These are phyloP conservation scores for Saksenaea vasiformis DNA, from an alignment of 371 early-diverging fungal genomes.

Conservation along the genomic window DNA sequence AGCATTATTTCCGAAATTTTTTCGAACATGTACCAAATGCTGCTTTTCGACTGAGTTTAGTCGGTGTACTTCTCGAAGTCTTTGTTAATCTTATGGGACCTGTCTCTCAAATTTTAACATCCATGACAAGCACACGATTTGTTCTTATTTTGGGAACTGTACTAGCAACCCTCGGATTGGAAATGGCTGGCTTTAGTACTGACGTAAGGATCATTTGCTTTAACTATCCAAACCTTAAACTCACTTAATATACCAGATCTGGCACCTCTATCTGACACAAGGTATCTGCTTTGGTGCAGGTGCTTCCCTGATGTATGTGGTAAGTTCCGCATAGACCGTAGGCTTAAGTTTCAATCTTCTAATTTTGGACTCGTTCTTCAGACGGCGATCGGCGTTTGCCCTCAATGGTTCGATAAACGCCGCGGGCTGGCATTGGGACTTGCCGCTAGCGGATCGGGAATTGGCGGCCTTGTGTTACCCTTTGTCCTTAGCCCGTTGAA, in stretches of 20 bases:
- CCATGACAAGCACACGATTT: constrained; percentile 24
- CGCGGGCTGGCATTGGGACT: constrained; percentile 73
- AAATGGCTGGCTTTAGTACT: constrained; percentile 24
- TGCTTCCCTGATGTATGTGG: constrained; percentile 45
- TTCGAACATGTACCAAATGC: constrained; percentile 21
- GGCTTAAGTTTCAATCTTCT: not conserved
- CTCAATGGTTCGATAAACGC: constrained; percentile 69
- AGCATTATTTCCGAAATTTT: constrained; percentile 18
- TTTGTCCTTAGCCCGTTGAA: constrained; percentile 59
- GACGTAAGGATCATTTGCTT: too few relatives aligned
- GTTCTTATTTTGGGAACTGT: constrained; percentile 28
- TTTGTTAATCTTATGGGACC: constrained; percentile 35
- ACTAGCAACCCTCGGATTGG: constrained; percentile 21
- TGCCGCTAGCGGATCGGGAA: constrained; percentile 68
- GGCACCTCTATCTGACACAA: constrained; percentile 67
- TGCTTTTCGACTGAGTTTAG: constrained; percentile 35
- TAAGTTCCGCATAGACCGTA: constrained; percentile 1
- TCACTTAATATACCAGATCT: constrained; percentile 26
- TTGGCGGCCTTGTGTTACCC: constrained; percentile 70
- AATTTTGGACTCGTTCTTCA: constrained; percentile 7
- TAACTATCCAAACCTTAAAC: too few relatives aligned
- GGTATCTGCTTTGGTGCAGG: constrained; percentile 64
- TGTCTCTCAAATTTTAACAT: constrained; percentile 26
- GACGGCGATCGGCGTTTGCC: constrained; percentile 44
- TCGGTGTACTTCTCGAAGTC: constrained; percentile 36